Base-by-base conservation (phyloP, 257 asterid genomes). In the Eucommia ulmoides region DNA sequence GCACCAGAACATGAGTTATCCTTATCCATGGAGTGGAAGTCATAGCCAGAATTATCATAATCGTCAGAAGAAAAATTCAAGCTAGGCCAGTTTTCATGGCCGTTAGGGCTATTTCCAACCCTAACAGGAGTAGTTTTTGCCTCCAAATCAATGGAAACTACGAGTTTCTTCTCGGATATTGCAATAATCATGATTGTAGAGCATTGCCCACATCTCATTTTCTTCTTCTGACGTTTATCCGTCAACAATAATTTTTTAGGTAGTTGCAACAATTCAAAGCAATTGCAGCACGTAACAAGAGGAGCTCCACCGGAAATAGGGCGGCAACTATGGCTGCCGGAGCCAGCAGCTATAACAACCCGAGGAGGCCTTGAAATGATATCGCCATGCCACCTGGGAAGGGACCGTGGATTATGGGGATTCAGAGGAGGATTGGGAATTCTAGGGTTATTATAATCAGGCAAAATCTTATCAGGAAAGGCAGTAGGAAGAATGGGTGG, bases 281-380 rank as follows among this genome's bases (percentile, higher is more conserved):
- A 89, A 58, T 63, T 73, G 65, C 53, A 57, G 77, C 98, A 89
- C 4, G 82, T 53, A 49, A 89, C 18, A 63, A 89, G 78, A 21
- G 98, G 98, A 44, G 98, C 93, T 11, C 94, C 98, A 26, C 91
- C 84, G 19, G 82, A 93, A 16, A 89, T 20, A 3, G 96, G 94
- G 41, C 58, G 73, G 62, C 81, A 80, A 42, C 19, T 58, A 22
- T 46, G 67, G 8, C 70, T 73, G 20, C 74, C 48, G 3, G 74
- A 33, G 20, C 74, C 48, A 3, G 74, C 35, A 18, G 69, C 56
- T 41, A 61, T 52, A 42, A 55, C 76, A 35, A 54, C 48, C 65
- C 74, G 62, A 12, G 63, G 67, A 66, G 86, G 82, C n/a, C 45
- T 69, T 38, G 57, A 66, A 19, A 23, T 68, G 22, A 42, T 50